Evolutionary conservation across 352 stramenopile genomes (phyloP), one percentile per base, ranked within the genome.

Genomic region (Hyaloperonospora brassicae): DNA sequence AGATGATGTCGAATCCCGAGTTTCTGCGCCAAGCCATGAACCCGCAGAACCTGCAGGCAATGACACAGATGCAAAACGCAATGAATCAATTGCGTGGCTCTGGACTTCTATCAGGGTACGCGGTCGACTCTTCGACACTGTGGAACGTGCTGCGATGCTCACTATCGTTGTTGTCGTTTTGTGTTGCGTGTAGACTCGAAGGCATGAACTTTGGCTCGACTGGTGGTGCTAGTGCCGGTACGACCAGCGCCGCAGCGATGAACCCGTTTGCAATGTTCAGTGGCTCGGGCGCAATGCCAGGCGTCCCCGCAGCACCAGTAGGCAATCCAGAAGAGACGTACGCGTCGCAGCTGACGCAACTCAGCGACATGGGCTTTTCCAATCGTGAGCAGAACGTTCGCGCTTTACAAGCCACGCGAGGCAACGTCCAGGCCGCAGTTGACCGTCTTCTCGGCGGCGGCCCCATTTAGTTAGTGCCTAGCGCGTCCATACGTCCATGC

Each of bases 311-410:
- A 3, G 44, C 70, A 0, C 61, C 83, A 5, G 58, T 58, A 30
- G 68, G 57, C 17, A 94, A 95, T 62, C 85, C 84, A 2, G 83
- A 91, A 47, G 79, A 95, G 53, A 64, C 77, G 5, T 97, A 94
- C 61, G 85, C 86, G 24, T 79, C 76, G 22, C 89, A 97, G 63
- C 62, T 97, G 31, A 76, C 70, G n/a, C 86, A 96, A 63, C 71
- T 97, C 40, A 76, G 70, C 40, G 86, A 95, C 60, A 96, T 97
- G 87, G 89, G 89, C 40, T 96, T 97, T 49, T 73, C 76, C 6
- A 90, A 97, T 70, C 74, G 79, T 21, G 83, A 90, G 25, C 84
- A 92, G 52, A 95, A 94, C 73, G 55, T 96, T 41, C 76, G 84
- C 27, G 87, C 85, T 44, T 68, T 97, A 51, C 83, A 95, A 59